These are phyloP conservation scores for Taphrina sp. DNA, from an alignment of 1,139 yeast genomes.

Conservation along the genomic window DNA sequence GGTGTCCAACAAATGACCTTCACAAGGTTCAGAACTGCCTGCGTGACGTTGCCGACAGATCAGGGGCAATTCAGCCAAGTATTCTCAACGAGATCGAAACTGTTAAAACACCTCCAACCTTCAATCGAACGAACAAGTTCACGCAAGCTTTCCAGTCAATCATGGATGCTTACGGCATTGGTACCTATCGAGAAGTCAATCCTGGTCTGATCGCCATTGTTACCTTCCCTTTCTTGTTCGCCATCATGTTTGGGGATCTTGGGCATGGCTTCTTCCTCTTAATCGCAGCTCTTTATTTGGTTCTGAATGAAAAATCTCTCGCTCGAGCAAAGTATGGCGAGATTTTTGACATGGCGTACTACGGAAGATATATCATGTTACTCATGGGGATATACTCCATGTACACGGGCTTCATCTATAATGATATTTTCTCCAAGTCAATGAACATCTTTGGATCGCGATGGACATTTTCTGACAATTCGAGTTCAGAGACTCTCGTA, in stretches of 20 bases:
- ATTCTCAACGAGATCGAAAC: constrained; percentile 80
- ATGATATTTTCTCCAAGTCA: constrained; percentile 86
- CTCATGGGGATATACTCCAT: constrained; percentile 92
- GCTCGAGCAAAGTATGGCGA: constrained; percentile 75
- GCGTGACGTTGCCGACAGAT: constrained; percentile 57
- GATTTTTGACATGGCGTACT: constrained; percentile 92
- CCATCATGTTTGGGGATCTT: constrained; percentile 97
- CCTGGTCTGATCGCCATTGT: constrained; percentile 93
- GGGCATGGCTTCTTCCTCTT: constrained; percentile 89
- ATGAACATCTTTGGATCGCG: constrained; percentile 83
- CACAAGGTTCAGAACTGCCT: constrained; percentile 51
- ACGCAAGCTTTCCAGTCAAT: constrained; percentile 89
- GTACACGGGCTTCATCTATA: constrained; percentile 89
- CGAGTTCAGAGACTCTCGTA: constrained; percentile 60
- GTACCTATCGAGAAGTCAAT: constrained; percentile 90
- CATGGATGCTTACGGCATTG: constrained; percentile 92
- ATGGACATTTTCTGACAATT: constrained; percentile 84
- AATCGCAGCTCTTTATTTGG: constrained; percentile 67
- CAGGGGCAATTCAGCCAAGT: constrained; percentile 63
- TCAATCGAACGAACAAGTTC: constrained; percentile 84
- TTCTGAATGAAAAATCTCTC: constrained; percentile 64
- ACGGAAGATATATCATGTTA: constrained; percentile 83
- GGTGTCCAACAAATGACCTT: constrained; percentile 71
- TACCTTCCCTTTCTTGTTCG: constrained; percentile 98
- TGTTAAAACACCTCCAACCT: constrained; percentile 88